phyloP scores from a whole-genome alignment of 208 protist genomes.

The Herpetomonas tarakana region DNA sequence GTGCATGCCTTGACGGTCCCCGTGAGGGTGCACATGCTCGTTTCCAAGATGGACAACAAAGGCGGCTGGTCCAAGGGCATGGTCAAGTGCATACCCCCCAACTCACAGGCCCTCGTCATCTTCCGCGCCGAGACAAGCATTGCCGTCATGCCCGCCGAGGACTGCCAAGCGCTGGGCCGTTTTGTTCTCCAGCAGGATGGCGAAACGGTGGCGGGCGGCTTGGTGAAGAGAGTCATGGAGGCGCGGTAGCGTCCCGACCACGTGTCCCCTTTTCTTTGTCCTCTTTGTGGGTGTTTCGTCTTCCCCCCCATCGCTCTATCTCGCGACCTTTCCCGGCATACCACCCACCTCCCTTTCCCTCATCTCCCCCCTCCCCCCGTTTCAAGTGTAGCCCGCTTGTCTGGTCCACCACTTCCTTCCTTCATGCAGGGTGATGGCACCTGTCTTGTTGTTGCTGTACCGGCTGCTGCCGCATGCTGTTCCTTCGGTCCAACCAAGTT shows the following conservation, averaged over 20 bases:
- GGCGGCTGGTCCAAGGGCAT: constrained; percentile 81
- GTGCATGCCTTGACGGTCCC: constrained; percentile 64
- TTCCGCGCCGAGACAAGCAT: constrained; percentile 52
- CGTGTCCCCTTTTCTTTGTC: too few species aligned
- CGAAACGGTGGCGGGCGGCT: constrained; percentile 67
- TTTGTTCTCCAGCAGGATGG: constrained; percentile 86
- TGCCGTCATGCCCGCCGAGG: constrained; percentile 60
- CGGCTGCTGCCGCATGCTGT: too few species aligned
- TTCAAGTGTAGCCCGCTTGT: too few species aligned
- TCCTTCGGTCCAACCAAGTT: too few species aligned
- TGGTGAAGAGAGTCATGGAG: constrained; percentile 55
- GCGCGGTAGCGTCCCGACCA: background rate
- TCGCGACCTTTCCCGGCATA: too few species aligned
- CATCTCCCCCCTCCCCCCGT: too few species aligned
- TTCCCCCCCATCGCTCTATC: too few species aligned
- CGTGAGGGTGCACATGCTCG: constrained; percentile 64
- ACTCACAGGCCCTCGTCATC: constrained; percentile 64
- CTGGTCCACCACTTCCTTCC: too few species aligned
- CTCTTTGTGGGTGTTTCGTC: too few species aligned
- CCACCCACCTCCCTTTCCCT: too few species aligned
- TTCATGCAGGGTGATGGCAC: too few species aligned
- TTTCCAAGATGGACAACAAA: constrained; percentile 60
- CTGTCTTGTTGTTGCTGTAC: too few species aligned
- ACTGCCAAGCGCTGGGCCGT: constrained; percentile 68
- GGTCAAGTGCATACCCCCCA: constrained; percentile 81